Evolutionary conservation across 1,139 yeast species (phyloP), one percentile per base, ranked within the genome.

Genomic region (Debaryomyces psychrophilus): DNA sequence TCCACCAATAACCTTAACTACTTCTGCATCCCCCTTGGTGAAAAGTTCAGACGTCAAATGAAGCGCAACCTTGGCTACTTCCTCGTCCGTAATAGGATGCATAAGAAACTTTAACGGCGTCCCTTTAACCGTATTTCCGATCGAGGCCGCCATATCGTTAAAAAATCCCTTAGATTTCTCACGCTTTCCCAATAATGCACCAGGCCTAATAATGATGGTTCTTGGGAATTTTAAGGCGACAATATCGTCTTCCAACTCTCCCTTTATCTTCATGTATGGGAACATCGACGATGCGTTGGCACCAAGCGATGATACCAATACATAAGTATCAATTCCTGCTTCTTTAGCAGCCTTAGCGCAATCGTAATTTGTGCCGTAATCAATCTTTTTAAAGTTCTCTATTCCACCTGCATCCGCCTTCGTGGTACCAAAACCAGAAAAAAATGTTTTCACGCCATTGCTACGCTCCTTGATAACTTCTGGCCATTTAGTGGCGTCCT

Each of bases 391-490:
- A 65, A 87, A 90, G 18, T 81, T 76, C 23, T 78, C 87, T 11
- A 50, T 45, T 3, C 82, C 69, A n/a, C 93, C 93, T 3, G 90
- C 95, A 14, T 68, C 73, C 1, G 79, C 83, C 44, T 77, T 73
- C 1, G 95, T 88, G 12, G 96, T 86, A n/a, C 90, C 95, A 55
- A 89, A 77, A 0, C 83, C 81, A 1, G 88, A 79, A 52, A 84
- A 77, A 48, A 81, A 72, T 0, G 72, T 62, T 25, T 62, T 62
- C 31, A 31, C 64, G 45, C 45, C 44, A 20, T 54, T 49, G 15
- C 53, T 53, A 5, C 45, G 54, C 33, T 41, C 51, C 27, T 12
- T 28, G 37, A 70, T 61, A 8, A 59, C 46, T 5, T 51, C 62
- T 1, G 62, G 61, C 85, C 87, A 83, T 39, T 69, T 64, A 1